Conservation (phyloP, 306 rosid genomes). For the Coriaria nepalensis region DNA sequence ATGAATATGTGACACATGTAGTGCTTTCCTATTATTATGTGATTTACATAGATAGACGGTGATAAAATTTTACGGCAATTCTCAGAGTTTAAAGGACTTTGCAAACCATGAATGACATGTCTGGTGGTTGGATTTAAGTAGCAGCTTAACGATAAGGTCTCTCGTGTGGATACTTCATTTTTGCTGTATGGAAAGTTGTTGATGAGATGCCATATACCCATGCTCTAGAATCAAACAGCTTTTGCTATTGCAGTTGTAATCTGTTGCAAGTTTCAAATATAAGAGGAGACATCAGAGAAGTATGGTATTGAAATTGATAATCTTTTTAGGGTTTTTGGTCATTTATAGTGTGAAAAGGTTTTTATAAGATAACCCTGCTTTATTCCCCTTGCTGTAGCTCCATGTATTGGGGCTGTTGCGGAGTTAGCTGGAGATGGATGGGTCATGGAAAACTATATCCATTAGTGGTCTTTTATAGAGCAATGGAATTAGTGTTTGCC, state of each 20-base stretch:
- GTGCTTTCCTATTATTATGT: constrained; percentile 25
- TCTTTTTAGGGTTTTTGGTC: background rate
- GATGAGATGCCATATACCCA: constrained; percentile 20
- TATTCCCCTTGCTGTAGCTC: constrained; percentile 27
- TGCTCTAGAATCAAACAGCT: constrained; percentile 14
- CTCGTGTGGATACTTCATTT: constrained; percentile 22
- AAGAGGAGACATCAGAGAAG: background rate
- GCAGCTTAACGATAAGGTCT: constrained; percentile 24
- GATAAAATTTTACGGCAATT: constrained; percentile 18
- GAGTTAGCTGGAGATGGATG: constrained; percentile 64
- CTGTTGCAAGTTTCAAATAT: constrained; percentile 28
- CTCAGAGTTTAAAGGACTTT: constrained; percentile 18
- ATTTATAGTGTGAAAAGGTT: background rate
- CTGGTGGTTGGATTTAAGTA: constrained; percentile 17
- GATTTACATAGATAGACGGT: constrained; percentile 29
- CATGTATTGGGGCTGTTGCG: constrained; percentile 42
- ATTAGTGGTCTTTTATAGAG: constrained; percentile 10
- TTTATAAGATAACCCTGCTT: constrained; percentile 51
- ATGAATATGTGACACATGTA: constrained; percentile 9
- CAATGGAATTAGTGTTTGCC: constrained; percentile 9
- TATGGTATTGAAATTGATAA: background rate
- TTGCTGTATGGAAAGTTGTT: constrained; percentile 14
- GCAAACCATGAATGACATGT: constrained; percentile 23
- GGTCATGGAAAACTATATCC: constrained; percentile 34
- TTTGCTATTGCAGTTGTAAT: constrained; percentile 47